Base-by-base conservation (phyloP, 75 land plant species). In the Ceratopteris richardii region DNA sequence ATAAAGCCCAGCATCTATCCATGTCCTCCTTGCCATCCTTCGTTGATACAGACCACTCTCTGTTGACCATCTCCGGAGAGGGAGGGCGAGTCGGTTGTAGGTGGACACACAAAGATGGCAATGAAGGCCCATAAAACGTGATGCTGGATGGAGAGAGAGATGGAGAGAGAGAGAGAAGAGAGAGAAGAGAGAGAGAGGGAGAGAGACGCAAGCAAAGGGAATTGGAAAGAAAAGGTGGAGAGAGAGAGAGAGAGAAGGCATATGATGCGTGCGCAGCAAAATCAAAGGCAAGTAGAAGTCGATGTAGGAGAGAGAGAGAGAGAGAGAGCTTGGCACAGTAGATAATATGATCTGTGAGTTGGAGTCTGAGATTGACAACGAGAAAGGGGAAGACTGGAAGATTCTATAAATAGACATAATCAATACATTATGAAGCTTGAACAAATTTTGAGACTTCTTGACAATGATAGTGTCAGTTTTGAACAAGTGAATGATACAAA, bases 381-480 rank as follows among this genome's bases (percentile, higher is more conserved):
- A 93, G 85, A 62, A 93, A 93, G 58, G 98, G 98, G 27, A 88
- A 88, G 56, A 72, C 43, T 93, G 33, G 98, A 93, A 57, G 80
- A 87, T 53, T 93, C 98, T 13, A 83, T 88, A 20, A 24, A 46
- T 1, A 79, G 98, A 36, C 98, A 93, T 55, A 93, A 85, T 65
- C 76, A 80, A 61, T 95, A 93, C 68, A 85, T 93, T 50, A 66
- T 75, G 75, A 93, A 93, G 78, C 66, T 93, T 39, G 98, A 93
- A 48, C 62, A 80, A 50, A 82, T 93, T 51, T 62, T 93, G 62
- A 81, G 98, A 58, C 75, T 93, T 36, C 54, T 93, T 58, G 98
- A 93, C 66, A 93, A 93, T 78, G 98, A 93, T 71, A 95, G 90
- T 75, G 62, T 93, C 66, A 88, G 89, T 44, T 84, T 95, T 25